Evolutionary conservation across 2,329 filamentous ascomycete genomes (phyloP).

Genomic region (Pseudogymnoascus sp.): DNA sequence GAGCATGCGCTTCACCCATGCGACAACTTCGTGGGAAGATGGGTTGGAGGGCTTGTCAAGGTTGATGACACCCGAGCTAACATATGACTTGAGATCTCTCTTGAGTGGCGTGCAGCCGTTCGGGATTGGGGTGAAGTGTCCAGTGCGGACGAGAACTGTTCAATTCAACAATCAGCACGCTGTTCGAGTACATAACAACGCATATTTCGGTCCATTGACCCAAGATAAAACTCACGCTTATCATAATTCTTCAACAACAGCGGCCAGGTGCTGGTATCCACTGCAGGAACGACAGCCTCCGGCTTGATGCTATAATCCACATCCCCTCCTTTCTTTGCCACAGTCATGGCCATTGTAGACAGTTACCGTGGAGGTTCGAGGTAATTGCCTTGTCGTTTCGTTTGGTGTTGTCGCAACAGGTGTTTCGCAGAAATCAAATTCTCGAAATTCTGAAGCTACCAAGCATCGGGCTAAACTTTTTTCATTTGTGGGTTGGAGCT

Average conservation of each 20-base stretch:
- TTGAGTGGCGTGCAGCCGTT: slow-evolving; percentile 84
- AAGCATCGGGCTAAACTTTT: slow-evolving; percentile 9
- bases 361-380: slow-evolving; percentile 9
- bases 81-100: slow-evolving; percentile 93
- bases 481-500: slow-evolving; percentile 9
- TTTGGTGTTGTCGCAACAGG: slow-evolving; percentile 7
- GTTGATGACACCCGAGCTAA: slow-evolving; percentile 97
- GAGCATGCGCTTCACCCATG: slow-evolving; percentile 97
- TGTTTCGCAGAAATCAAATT: slow-evolving; percentile 8
- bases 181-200: slow-evolving; percentile 14
- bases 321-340: slow-evolving; percentile 44
- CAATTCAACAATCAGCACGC: slow-evolving; percentile 10
- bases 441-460: slow-evolving; percentile 6
- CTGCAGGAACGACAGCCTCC: slow-evolving; percentile 64
- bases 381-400: slow-evolving; percentile 8
- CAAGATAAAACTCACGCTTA: slow-evolving; percentile 55
- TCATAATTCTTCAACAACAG: slow-evolving; percentile 94
- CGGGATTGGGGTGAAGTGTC: slow-evolving; percentile 94
- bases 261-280: slow-evolving; percentile 87
- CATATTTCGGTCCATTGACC: background rate
- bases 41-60: slow-evolving; percentile 96
- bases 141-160: slow-evolving; percentile 80
- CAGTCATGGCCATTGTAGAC: slow-evolving; percentile 38
- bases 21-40: slow-evolving; percentile 96
- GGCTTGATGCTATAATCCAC: slow-evolving; percentile 88